Evolutionary conservation across 768 basidiomycete species (phyloP).

Genomic region (Kwoniella newhampshirensis): DNA sequence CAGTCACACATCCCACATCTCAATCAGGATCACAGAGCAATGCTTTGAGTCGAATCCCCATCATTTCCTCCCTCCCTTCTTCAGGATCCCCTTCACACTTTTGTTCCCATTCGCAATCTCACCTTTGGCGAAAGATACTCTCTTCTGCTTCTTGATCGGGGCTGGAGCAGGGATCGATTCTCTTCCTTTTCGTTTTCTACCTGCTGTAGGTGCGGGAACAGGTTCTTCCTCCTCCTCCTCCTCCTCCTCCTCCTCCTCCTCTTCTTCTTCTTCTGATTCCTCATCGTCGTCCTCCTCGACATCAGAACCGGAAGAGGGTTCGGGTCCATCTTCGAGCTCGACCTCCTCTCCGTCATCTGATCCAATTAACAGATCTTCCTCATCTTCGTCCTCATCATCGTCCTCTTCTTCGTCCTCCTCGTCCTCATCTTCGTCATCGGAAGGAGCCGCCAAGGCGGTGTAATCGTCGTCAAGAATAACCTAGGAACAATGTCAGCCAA

Average conservation of each 20-base stretch:
- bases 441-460: conserved; percentile 53
- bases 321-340: conserved; percentile 40
- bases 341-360: conserved; percentile 37
- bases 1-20: no score
- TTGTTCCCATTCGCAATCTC: conserved; percentile 5
- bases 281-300: conserved; percentile 56
- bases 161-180: conserved; percentile 12
- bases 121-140: conserved; percentile 35
- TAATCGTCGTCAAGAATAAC: conserved; percentile 56
- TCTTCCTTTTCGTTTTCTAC: conserved; percentile 40
- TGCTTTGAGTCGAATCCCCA: no score
- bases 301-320: conserved; percentile 52
- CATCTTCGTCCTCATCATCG: conserved; percentile 37
- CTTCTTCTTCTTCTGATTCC: conserved; percentile 56
- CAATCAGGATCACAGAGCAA: no score
- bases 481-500: conserved; percentile 45
- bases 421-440: conserved; percentile 49
- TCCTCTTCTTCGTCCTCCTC: conserved; percentile 53
- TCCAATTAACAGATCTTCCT: conserved; percentile 26
- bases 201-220: conserved; percentile 21
- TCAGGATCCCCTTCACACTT: conserved; percentile 19
- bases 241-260: conserved; percentile 37
- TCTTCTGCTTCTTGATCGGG: conserved; percentile 30
- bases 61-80: conserved; percentile 10
- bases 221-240: conserved; percentile 1